A percentile compares a stretch with the other conserved stretches of the same genome.
phyloP scores from a whole-genome alignment of 164 flowering plant genomes.

The Amborella trichopoda region DNA sequence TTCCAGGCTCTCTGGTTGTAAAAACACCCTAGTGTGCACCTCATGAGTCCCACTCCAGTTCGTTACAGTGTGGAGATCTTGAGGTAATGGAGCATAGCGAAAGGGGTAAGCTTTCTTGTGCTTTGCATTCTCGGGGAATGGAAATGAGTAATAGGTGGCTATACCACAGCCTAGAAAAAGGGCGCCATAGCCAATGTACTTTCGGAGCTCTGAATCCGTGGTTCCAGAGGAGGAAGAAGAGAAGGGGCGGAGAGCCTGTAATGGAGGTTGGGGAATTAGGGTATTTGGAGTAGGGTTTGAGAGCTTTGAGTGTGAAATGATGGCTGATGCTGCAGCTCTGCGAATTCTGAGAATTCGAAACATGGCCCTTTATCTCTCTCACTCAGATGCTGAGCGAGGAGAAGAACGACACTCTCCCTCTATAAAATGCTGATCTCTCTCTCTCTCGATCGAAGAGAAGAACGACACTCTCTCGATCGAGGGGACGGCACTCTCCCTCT shows the following conservation, averaged over 20 bases:
- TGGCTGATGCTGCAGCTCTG: too few relatives aligned
- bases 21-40: slow-evolving; percentile 67
- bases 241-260: slow-evolving; percentile 24
- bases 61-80: slow-evolving; percentile 88
- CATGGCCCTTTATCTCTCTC: too few relatives aligned
- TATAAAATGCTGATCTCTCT: too few relatives aligned
- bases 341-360: too few relatives aligned
- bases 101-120: slow-evolving; percentile 88
- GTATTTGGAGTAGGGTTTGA: slow-evolving; percentile 9
- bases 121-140: slow-evolving; percentile 70
- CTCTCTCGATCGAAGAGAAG: too few relatives aligned
- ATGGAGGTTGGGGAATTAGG: slow-evolving; percentile 10
- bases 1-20: slow-evolving; percentile 61
- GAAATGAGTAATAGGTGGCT: slow-evolving; percentile 96
- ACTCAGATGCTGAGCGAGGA: too few relatives aligned
- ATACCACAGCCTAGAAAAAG: slow-evolving; percentile 68
- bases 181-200: slow-evolving; percentile 72
- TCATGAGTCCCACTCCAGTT: slow-evolving; percentile 99
- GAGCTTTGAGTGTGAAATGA: slow-evolving; percentile 3
- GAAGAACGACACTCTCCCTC: too few relatives aligned
- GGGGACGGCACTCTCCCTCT: too few relatives aligned
- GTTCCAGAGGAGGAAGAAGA: slow-evolving; percentile 23
- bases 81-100: slow-evolving; percentile 88
- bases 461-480: too few relatives aligned
- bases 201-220: slow-evolving; percentile 58